Conservation (phyloP, 2,329 filamentous ascomycete species). For the Xylariaceae sp. region DNA sequence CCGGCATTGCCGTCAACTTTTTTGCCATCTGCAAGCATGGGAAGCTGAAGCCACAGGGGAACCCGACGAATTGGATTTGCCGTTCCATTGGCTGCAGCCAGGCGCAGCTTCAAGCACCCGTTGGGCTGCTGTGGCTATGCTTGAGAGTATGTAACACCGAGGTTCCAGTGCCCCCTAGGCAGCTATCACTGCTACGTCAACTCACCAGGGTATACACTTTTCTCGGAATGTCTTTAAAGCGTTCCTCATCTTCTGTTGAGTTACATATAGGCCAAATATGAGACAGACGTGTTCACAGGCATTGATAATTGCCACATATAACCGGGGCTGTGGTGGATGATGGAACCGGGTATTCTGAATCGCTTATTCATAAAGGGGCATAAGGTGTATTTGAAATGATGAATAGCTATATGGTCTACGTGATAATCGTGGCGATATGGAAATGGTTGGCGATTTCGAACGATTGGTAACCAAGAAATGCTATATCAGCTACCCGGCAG, state of each 20-base stretch:
- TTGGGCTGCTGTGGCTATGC: background rate
- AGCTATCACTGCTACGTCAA: background rate
- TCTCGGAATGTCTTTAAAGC: background rate
- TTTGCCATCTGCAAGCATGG: background rate
- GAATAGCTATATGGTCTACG: background rate
- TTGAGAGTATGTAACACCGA: background rate
- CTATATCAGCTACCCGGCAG: background rate
- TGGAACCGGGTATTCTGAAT: background rate
- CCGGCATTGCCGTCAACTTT: background rate
- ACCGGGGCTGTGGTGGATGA: background rate
- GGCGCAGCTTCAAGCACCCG: background rate
- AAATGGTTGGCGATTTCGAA: background rate
- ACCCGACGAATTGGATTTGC: background rate
- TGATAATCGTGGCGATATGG: background rate
- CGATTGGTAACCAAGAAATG: background rate
- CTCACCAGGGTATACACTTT: background rate
- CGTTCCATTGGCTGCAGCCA: background rate
- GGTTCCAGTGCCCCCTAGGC: background rate
- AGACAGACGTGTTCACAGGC: background rate
- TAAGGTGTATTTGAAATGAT: background rate
- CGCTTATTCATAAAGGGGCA: background rate
- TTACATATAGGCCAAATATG: too few species aligned
- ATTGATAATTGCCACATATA: background rate
- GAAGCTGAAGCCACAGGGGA: background rate
- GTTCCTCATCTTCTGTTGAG: background rate